Evolutionary conservation across 2,329 filamentous ascomycete genomes (phyloP).

Genomic region (Fusarium palustre): DNA sequence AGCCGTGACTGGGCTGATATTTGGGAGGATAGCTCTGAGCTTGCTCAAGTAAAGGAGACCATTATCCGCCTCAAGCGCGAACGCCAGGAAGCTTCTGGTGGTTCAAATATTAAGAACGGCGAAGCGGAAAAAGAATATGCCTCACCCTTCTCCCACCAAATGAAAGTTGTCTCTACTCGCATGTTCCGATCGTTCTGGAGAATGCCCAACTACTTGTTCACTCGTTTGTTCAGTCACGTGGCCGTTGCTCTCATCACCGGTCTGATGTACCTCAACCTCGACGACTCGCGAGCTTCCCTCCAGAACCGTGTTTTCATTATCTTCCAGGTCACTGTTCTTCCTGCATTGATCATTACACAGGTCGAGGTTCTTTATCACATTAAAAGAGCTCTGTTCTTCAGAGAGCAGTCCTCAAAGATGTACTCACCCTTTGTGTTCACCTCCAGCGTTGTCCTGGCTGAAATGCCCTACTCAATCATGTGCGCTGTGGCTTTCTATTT

Average conservation of each 20-base stretch:
- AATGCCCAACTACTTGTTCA: conserved; percentile 89
- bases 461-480: conserved; percentile 85
- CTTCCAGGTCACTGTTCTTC: conserved; percentile 89
- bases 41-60: conserved; percentile 72
- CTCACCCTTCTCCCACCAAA: conserved; percentile 81
- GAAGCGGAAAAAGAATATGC: conserved; percentile 81
- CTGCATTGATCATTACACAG: conserved; percentile 84
- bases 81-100: conserved; percentile 57
- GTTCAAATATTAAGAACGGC: conserved; percentile 63
- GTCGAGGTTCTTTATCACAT: conserved; percentile 85
- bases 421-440: conserved; percentile 86
- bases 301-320: conserved; percentile 91
- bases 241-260: conserved; percentile 82
- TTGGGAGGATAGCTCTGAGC: conserved; percentile 79
- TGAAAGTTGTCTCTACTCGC: conserved; percentile 78
- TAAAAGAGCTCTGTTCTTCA: conserved; percentile 84
- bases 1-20: conserved; percentile 83
- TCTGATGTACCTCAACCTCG: conserved; percentile 81
- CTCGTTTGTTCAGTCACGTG: conserved; percentile 85
- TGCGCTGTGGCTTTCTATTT: conserved; percentile 86
- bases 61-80: conserved; percentile 75
- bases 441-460: conserved; percentile 80
- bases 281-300: conserved; percentile 78
- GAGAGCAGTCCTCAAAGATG: conserved; percentile 86
- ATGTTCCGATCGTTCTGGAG: conserved; percentile 86